These are phyloP conservation scores for Aspergillus fumigatiaffinis DNA, from an alignment of 2,329 filamentous ascomycete genomes.

Conservation along the genomic window DNA sequence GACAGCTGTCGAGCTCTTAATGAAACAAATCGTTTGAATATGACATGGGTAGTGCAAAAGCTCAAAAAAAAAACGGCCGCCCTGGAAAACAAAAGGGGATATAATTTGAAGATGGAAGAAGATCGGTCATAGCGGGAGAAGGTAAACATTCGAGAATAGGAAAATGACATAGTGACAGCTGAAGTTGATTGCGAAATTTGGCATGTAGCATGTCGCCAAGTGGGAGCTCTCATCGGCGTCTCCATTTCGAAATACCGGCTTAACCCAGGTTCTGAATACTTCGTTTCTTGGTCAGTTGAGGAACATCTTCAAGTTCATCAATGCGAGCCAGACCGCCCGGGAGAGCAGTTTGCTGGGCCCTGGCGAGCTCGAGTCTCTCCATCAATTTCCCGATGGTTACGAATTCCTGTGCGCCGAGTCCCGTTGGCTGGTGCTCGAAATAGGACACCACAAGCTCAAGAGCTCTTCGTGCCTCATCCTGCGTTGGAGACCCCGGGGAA, in stretches of 20 bases:
- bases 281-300: conserved; percentile 43
- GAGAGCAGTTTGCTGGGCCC: conserved; percentile 38
- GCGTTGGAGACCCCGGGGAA: conserved; percentile 65
- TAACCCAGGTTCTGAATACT: conserved; percentile 43
- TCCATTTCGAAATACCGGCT: neutral
- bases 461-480: conserved; percentile 80
- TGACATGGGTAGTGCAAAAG: conserved; percentile 11
- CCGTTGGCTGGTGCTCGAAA: conserved; percentile 67
- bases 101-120: conserved; percentile 14
- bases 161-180: conserved; percentile 4
- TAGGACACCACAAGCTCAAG: conserved; percentile 78
- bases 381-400: conserved; percentile 75
- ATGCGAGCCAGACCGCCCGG: conserved; percentile 44
- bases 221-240: neutral
- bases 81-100: conserved; percentile 9
- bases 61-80: conserved; percentile 10
- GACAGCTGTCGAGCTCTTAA: conserved; percentile 7
- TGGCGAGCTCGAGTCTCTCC: conserved; percentile 74
- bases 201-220: neutral
- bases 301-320: conserved; percentile 40
- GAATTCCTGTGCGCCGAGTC: conserved; percentile 75
- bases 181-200: neutral
- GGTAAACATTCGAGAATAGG: conserved; percentile 4
- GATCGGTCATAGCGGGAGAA: neutral
- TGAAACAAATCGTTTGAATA: conserved; percentile 12